These are phyloP conservation scores for Apium graveolens DNA, from an alignment of 129 eudicot genomes.

Conservation along the genomic window DNA sequence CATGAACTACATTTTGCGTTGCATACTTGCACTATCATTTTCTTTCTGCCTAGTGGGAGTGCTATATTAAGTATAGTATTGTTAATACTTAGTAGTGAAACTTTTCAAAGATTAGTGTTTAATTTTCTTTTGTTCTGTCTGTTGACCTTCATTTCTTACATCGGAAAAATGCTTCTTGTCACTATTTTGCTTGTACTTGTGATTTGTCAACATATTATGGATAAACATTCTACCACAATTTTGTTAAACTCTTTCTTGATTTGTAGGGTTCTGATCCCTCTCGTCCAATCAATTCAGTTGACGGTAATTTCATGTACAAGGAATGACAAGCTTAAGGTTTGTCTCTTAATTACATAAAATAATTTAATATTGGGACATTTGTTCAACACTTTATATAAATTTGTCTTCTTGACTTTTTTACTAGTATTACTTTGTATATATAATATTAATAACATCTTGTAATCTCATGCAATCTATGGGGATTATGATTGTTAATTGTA, in stretches of 20 bases:
- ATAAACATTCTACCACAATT: no score
- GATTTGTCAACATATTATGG: no score
- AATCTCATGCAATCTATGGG: no score
- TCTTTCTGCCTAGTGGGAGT: not conserved
- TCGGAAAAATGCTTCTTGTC: not conserved
- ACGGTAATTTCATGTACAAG: conserved; percentile 55
- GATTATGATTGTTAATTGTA: not conserved
- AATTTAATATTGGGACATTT: not conserved
- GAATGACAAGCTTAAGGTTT: conserved; percentile 15
- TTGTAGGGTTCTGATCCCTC: conserved; percentile 12
- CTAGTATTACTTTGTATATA: not conserved
- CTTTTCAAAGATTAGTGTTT: not conserved
- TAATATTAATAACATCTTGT: no score
- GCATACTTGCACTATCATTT: not conserved
- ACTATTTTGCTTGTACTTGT: no score
- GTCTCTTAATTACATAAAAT: conserved; percentile 4
- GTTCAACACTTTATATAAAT: no score
- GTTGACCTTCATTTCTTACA: not conserved
- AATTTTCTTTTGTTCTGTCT: not conserved
- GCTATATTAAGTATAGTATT: not conserved
- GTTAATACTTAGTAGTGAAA: not conserved
- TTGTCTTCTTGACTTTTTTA: not conserved
- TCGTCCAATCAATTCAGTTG: conserved; percentile 50
- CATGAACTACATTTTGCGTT: not conserved
- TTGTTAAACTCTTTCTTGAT: no score